Evolutionary conservation across 2,329 filamentous ascomycete species (phyloP).

Genomic region (Bipolaris bicolor): DNA sequence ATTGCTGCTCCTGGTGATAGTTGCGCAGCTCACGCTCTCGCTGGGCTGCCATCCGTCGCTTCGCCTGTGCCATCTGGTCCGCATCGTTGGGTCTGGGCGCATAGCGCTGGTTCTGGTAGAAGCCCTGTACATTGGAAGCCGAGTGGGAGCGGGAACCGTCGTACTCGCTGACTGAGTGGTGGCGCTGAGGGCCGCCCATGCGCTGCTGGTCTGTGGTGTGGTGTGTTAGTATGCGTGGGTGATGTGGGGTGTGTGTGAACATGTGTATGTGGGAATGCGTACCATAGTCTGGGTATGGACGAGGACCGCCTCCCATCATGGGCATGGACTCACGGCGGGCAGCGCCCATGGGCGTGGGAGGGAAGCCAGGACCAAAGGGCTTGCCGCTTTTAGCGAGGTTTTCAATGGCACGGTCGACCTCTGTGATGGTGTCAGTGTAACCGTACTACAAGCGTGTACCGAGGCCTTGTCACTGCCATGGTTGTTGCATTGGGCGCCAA

Average conservation of each 20-base stretch:
- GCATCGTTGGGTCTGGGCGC: slow-evolving; percentile 87
- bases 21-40: slow-evolving; percentile 98
- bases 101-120: slow-evolving; percentile 92
- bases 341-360: slow-evolving; percentile 47
- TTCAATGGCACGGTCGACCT: slow-evolving; percentile 94
- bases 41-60: slow-evolving; percentile 98
- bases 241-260: neutral
- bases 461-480: slow-evolving; percentile 7
- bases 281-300: slow-evolving; percentile 66
- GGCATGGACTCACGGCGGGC: slow-evolving; percentile 83
- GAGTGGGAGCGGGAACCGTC: slow-evolving; percentile 76
- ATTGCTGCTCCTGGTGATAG: slow-evolving; percentile 99
- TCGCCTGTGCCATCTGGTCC: slow-evolving; percentile 98
- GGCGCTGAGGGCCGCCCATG: slow-evolving; percentile 70
- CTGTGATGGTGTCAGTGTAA: slow-evolving; percentile 56
- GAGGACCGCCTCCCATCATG: slow-evolving; percentile 61
- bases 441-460: neutral
- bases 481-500: slow-evolving; percentile 2
- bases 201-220: slow-evolving; percentile 64
- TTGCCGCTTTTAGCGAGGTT: slow-evolving; percentile 97
- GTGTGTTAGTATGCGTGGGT: slow-evolving; percentile 12
- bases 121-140: slow-evolving; percentile 84
- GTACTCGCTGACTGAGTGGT: slow-evolving; percentile 85
- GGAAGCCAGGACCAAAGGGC: slow-evolving; percentile 66
- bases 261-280: slow-evolving; percentile 32